These are phyloP conservation scores for Solanum chiquidenum DNA, from an alignment of 257 asterid genomes.

Conservation along the genomic window DNA sequence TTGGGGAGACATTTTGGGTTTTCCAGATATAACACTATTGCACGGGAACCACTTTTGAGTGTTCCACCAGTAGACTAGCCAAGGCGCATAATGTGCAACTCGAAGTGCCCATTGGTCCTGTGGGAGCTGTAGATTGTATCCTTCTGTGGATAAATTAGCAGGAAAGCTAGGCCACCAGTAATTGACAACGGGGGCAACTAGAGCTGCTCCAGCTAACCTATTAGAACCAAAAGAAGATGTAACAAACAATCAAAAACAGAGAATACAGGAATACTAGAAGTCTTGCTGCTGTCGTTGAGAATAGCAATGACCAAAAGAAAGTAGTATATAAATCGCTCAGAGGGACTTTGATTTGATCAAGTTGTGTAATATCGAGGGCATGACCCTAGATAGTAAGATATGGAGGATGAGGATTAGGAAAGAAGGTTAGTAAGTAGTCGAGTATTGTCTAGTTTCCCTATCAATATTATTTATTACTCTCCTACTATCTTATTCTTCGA, in stretches of 20 bases:
- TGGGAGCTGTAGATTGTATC: conserved; percentile 22
- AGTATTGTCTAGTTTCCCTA: background rate
- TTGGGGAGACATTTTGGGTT: conserved; percentile 22
- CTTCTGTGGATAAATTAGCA: conserved; percentile 30
- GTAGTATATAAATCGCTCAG: background rate
- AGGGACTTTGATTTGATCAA: background rate
- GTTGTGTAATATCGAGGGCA: background rate
- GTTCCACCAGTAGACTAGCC: conserved; percentile 65
- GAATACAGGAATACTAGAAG: background rate
- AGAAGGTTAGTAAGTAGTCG: background rate
- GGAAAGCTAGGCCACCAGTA: conserved; percentile 70
- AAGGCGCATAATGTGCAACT: conserved; percentile 50
- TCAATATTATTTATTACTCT: background rate
- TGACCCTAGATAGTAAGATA: background rate
- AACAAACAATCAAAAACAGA: background rate
- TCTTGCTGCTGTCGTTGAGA: background rate
- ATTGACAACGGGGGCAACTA: conserved; percentile 46
- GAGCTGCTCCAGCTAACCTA: conserved; percentile 48
- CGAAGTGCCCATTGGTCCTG: conserved; percentile 59
- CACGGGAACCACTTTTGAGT: conserved; percentile 54
- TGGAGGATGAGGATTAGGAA: background rate
- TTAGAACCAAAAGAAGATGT: background rate
- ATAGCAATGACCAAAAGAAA: background rate
- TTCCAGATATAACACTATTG: conserved; percentile 35
- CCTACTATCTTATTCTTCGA: background rate